Percentiles rank a stretch among this genome's conserved stretches.
These are phyloP conservation scores for Dacryopinax spathularia DNA, from an alignment of 768 basidiomycete genomes.

Conservation along the genomic window DNA sequence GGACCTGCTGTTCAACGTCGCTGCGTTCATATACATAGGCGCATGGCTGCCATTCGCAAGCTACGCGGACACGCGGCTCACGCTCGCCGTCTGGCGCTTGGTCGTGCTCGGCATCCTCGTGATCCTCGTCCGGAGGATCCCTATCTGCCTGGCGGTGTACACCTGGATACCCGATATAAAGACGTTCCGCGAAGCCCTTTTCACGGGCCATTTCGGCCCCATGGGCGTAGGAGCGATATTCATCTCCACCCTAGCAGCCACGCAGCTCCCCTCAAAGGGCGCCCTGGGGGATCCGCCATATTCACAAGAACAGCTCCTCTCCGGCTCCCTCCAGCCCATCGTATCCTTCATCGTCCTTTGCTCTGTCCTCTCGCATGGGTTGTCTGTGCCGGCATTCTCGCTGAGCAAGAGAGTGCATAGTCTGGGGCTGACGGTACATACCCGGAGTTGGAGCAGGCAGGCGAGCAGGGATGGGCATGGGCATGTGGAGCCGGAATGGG, in stretches of 20 bases:
- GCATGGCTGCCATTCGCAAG: constrained; percentile 90
- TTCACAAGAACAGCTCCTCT: constrained; percentile 49
- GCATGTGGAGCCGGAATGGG: constrained; percentile 59
- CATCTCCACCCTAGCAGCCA: constrained; percentile 70
- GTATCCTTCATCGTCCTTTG: constrained; percentile 88
- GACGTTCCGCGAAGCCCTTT: constrained; percentile 82
- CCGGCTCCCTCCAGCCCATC: constrained; percentile 74
- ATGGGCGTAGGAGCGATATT: constrained; percentile 96
- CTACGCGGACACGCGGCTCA: constrained; percentile 52
- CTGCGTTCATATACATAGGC: constrained; percentile 89
- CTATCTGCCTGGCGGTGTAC: constrained; percentile 70
- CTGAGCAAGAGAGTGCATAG: constrained; percentile 83
- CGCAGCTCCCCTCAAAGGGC: constrained; percentile 36
- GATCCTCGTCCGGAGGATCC: constrained; percentile 69
- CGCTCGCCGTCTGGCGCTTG: constrained; percentile 70
- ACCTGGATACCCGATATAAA: constrained; percentile 93
- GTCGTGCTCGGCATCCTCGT: constrained; percentile 70
- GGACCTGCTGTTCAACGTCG: constrained; percentile 89
- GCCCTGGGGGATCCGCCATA: constrained; percentile 37
- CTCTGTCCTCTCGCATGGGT: constrained; percentile 59
- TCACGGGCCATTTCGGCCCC: constrained; percentile 90
- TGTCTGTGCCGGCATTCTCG: constrained; percentile 90
- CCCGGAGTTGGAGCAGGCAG: constrained; percentile 80
- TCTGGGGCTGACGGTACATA: constrained; percentile 28
- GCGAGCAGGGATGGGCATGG: constrained; percentile 31